phyloP scores from a whole-genome alignment of 1,284 basidiomycete species.

The Trametes hirsuta region DNA sequence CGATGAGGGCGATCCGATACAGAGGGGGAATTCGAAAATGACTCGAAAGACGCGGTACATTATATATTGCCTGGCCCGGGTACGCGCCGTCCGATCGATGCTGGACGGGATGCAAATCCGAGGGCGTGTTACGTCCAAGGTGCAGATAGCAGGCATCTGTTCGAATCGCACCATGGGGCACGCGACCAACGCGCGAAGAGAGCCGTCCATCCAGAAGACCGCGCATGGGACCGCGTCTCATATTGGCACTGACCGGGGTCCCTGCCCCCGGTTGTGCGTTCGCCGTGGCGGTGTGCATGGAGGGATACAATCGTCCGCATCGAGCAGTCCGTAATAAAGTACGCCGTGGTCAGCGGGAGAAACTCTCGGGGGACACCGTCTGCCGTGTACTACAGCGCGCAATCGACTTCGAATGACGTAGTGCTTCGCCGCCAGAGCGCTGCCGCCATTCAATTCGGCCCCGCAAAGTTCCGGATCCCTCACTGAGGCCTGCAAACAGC shows the following conservation, averaged over 20 bases:
- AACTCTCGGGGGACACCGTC: too few species aligned
- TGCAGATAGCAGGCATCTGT: not conserved
- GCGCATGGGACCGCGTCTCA: not conserved
- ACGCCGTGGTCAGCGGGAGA: too few species aligned
- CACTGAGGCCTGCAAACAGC: too few species aligned
- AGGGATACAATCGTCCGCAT: not conserved
- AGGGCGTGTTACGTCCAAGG: not conserved
- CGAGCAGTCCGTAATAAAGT: too few species aligned
- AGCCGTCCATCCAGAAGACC: too few species aligned
- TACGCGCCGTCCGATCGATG: not conserved
- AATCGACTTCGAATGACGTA: too few species aligned
- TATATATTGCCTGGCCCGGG: not conserved
- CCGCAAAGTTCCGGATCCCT: too few species aligned
- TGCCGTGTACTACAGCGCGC: too few species aligned
- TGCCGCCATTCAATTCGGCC: too few species aligned
- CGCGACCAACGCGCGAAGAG: not conserved
- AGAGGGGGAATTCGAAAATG: not conserved
- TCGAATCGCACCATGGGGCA: not conserved
- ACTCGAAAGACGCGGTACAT: not conserved
- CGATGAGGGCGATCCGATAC: conserved; percentile 6
- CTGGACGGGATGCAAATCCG: not conserved
- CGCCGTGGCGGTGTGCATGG: not conserved
- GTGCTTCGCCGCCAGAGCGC: too few species aligned
- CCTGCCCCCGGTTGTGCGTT: not conserved
- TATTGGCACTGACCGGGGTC: conserved; percentile 6